Conservation (phyloP, 495 filamentous ascomycete genomes). For the Penicillium maclennaniae region DNA sequence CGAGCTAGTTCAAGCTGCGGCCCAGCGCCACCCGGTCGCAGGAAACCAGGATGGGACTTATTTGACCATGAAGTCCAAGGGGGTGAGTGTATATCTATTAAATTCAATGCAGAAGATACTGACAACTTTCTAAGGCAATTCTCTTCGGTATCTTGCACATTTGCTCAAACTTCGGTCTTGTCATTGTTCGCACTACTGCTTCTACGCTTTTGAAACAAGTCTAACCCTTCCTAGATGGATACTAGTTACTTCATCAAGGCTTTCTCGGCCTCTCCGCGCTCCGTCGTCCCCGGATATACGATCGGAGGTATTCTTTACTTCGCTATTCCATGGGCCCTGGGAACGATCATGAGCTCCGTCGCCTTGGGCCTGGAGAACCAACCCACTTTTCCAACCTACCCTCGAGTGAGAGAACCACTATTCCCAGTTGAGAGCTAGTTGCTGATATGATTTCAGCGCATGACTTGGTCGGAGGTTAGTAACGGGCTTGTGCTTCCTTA, state of each 20-base stretch:
- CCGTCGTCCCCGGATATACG: slow-evolving; percentile 42
- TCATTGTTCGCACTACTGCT: slow-evolving; percentile 27
- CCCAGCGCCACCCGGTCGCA: slow-evolving; percentile 35
- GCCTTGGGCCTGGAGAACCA: slow-evolving; percentile 38
- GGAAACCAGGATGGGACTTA: slow-evolving; percentile 47
- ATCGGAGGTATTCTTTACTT: slow-evolving; percentile 45
- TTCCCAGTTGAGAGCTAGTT: too few species aligned
- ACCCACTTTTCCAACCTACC: slow-evolving; percentile 42
- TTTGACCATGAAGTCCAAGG: slow-evolving; percentile 48
- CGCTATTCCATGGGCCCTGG: slow-evolving; percentile 41
- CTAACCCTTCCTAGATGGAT: slow-evolving; percentile 33
- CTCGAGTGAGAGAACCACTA: slow-evolving; percentile 24
- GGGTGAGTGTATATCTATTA: slow-evolving; percentile 18
- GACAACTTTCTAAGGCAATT: slow-evolving; percentile 23
- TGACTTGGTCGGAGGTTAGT: slow-evolving; percentile 37
- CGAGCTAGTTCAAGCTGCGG: slow-evolving; percentile 44
- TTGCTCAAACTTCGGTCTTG: slow-evolving; percentile 38
- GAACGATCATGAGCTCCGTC: slow-evolving; percentile 40
- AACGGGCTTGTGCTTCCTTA: slow-evolving; percentile 41
- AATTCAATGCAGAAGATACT: background rate
- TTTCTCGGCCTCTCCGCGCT: slow-evolving; percentile 36
- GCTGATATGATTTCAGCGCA: slow-evolving; percentile 19
- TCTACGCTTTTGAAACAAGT: background rate
- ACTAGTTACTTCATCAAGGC: slow-evolving; percentile 47
- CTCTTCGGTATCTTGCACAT: slow-evolving; percentile 45